Evolutionary conservation across 176 grass and related monocot species (phyloP).

Genomic region (Raddia guianensis): DNA sequence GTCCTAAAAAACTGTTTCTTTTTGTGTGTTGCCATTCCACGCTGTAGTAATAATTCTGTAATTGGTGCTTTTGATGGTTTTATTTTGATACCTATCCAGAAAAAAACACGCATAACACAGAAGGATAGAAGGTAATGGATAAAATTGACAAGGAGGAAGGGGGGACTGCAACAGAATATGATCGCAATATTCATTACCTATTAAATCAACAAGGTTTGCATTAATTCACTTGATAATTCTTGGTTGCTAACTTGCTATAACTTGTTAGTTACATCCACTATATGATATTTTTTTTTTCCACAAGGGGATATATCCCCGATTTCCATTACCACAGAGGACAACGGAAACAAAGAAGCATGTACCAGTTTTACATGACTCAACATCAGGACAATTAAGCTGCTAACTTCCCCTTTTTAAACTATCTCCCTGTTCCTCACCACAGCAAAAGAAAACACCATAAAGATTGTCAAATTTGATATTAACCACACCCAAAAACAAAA

Average conservation of each 20-base stretch:
- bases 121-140: slow-evolving; percentile 6
- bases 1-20: neutral
- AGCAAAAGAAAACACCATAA: too few relatives aligned
- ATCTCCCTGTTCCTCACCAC: too few relatives aligned
- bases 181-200: neutral
- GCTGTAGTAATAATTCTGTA: neutral
- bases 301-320: too few relatives aligned
- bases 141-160: neutral
- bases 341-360: too few relatives aligned
- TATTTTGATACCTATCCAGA: neutral
- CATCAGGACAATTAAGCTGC: too few relatives aligned
- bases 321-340: too few relatives aligned
- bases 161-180: neutral
- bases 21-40: neutral
- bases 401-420: too few relatives aligned
- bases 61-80: neutral
- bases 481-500: too few relatives aligned
- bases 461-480: too few relatives aligned
- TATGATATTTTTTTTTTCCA: too few relatives aligned
- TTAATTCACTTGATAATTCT: neutral
- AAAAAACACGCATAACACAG: neutral
- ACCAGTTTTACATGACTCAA: too few relatives aligned
- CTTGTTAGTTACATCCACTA: neutral
- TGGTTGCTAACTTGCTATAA: neutral
- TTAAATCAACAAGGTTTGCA: neutral